Evolutionary conservation across 1,139 yeast species (phyloP).

Genomic region (Wickerhamomyces sp.): DNA sequence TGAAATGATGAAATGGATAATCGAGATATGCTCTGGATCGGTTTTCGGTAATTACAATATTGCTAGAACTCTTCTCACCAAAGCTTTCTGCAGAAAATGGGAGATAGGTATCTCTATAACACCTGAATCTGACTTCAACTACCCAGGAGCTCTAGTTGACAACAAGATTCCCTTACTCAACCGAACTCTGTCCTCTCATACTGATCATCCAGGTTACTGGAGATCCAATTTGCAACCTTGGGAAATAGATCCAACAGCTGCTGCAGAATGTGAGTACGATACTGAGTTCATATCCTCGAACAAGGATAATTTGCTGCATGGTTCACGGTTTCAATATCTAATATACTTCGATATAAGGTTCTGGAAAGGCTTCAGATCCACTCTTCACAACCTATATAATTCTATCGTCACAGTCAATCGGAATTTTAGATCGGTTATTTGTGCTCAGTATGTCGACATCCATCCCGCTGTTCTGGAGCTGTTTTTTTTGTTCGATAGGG

Average conservation of each 20-base stretch:
- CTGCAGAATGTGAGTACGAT: constrained; percentile 44
- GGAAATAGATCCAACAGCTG: constrained; percentile 38
- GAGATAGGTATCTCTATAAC: constrained; percentile 32
- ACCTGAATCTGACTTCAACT: not conserved
- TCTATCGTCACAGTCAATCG: constrained; percentile 66
- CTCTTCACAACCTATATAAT: constrained; percentile 65
- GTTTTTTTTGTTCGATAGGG: constrained; percentile 68
- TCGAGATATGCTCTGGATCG: constrained; percentile 52
- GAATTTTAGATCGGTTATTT: constrained; percentile 52
- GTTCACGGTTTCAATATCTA: constrained; percentile 76
- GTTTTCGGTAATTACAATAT: constrained; percentile 45
- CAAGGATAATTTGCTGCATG: constrained; percentile 39
- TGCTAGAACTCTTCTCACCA: constrained; percentile 49
- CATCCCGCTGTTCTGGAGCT: constrained; percentile 77
- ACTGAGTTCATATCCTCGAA: constrained; percentile 19
- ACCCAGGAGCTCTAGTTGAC: constrained; percentile 13
- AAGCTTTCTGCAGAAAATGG: constrained; percentile 54
- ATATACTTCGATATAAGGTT: constrained; percentile 66
- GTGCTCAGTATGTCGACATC: constrained; percentile 77
- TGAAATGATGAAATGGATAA: constrained; percentile 62
- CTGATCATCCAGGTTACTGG: constrained; percentile 33
- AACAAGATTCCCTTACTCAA: constrained; percentile 12
- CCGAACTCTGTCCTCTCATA: constrained; percentile 1
- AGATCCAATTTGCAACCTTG: constrained; percentile 24
- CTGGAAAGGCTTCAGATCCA: constrained; percentile 60